phyloP scores from a whole-genome alignment of 441 rosid species.

The Gossypium davidsonii region DNA sequence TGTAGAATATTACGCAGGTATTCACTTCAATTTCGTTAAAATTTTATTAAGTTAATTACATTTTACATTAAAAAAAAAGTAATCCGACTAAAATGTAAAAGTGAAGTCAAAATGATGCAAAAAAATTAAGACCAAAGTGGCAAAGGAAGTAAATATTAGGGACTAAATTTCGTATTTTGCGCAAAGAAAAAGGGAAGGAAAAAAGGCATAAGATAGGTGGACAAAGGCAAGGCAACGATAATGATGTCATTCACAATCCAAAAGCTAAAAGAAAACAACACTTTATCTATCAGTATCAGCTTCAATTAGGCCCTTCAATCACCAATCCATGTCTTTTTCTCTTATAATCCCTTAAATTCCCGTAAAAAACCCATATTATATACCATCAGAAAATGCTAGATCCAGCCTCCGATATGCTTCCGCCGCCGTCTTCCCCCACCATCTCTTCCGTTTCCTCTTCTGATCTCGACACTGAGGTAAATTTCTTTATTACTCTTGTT shows the following conservation, averaged over 20 bases:
- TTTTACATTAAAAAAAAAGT: too few relatives aligned
- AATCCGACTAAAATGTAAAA: too few relatives aligned
- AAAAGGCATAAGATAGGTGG: background rate
- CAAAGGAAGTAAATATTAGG: too few relatives aligned
- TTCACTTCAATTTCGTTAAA: too few relatives aligned
- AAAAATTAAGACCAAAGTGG: too few relatives aligned
- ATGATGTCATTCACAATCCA: constrained; percentile 2
- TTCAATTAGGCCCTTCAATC: background rate
- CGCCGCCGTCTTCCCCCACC: constrained; percentile 55
- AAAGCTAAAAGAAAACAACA: background rate
- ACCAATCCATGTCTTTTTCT: background rate
- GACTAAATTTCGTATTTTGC: too few relatives aligned
- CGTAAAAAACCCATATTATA: background rate
- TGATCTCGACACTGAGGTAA: constrained; percentile 90
- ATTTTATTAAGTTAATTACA: too few relatives aligned
- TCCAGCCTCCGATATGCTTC: constrained; percentile 37
- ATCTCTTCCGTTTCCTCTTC: constrained; percentile 72
- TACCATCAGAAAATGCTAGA: constrained; percentile 30
- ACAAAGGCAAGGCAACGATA: background rate
- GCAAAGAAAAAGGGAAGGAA: background rate
- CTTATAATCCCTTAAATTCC: background rate
- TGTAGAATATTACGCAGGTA: too few relatives aligned
- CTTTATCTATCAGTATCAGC: background rate
- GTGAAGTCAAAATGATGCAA: too few relatives aligned
- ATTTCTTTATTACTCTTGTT: background rate